phyloP scores from a whole-genome alignment of 2,329 filamentous ascomycete species.

The Phialophora chinensis region DNA sequence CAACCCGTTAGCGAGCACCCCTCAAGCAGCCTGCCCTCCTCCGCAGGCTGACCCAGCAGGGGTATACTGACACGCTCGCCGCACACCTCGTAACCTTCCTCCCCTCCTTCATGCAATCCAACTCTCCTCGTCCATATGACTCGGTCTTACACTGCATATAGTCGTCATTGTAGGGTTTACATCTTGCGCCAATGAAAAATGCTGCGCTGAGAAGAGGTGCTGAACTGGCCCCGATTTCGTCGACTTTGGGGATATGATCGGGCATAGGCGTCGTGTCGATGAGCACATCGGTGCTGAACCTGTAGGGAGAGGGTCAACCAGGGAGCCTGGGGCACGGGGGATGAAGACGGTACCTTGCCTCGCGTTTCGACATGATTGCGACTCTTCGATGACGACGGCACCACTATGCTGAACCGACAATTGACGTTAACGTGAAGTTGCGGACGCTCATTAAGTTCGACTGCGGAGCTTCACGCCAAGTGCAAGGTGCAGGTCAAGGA shows the following conservation, averaged over 20 bases:
- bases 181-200: slow-evolving; percentile 96
- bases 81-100: slow-evolving; percentile 96
- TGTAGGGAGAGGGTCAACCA: slow-evolving; percentile 48
- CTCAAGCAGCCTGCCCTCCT: not conserved
- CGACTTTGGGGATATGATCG: slow-evolving; percentile 86
- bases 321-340: no score
- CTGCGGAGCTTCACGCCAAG: slow-evolving; percentile 39
- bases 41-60: not conserved
- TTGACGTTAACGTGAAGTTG: slow-evolving; percentile 5
- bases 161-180: slow-evolving; percentile 95
- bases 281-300: slow-evolving; percentile 93
- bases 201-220: slow-evolving; percentile 89
- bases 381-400: slow-evolving; percentile 9
- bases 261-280: slow-evolving; percentile 96
- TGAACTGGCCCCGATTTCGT: slow-evolving; percentile 91
- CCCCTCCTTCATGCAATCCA: slow-evolving; percentile 95
- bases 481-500: slow-evolving; percentile 1
- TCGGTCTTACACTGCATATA: slow-evolving; percentile 99
- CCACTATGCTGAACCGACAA: not conserved
- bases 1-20: not conserved
- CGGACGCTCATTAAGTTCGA: slow-evolving; percentile 5
- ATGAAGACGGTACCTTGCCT: slow-evolving; percentile 32
- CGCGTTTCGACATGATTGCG: slow-evolving; percentile 36
- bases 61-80: slow-evolving; percentile 80
- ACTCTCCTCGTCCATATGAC: slow-evolving; percentile 85